Conservation (phyloP, 2,329 filamentous ascomycete genomes). For the Colletotrichum brevisporum region DNA sequence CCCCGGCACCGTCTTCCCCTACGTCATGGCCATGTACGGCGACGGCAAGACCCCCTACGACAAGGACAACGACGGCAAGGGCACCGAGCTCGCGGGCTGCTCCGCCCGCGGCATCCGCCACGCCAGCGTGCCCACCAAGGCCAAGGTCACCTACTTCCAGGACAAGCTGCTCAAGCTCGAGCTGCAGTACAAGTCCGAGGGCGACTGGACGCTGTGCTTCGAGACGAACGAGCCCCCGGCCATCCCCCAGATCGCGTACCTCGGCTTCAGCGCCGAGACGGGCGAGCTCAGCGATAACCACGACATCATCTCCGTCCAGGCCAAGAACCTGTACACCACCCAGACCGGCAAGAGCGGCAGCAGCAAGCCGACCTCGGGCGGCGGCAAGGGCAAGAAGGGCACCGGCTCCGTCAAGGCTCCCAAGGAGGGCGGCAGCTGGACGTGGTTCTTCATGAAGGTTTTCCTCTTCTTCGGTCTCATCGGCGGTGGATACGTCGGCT, state of each 20-base stretch:
- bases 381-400: conserved; percentile 43
- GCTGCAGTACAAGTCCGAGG: conserved; percentile 92
- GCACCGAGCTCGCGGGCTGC: conserved; percentile 92
- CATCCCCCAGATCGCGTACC: conserved; percentile 83
- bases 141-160: conserved; percentile 94
- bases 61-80: conserved; percentile 94
- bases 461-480: conserved; percentile 79
- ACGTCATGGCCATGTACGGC: conserved; percentile 98
- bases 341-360: conserved; percentile 51
- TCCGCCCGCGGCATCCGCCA: conserved; percentile 93
- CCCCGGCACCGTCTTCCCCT: conserved; percentile 94
- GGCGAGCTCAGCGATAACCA: conserved; percentile 98
- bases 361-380: conserved; percentile 49
- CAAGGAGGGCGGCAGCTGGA: conserved; percentile 67
- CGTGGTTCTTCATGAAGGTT: conserved; percentile 82
- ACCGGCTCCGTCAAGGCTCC: conserved; percentile 56
- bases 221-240: conserved; percentile 78
- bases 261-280: conserved; percentile 88
- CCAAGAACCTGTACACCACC: conserved; percentile 87
- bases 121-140: conserved; percentile 83
- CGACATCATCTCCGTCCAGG: conserved; percentile 89
- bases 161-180: conserved; percentile 93
- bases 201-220: conserved; percentile 93
- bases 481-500: conserved; percentile 87
- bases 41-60: conserved; percentile 92